Evolutionary conservation across 352 stramenopile genomes (phyloP), one percentile per base, ranked within the genome.

Genomic region (Globisporangium cystogenes): DNA sequence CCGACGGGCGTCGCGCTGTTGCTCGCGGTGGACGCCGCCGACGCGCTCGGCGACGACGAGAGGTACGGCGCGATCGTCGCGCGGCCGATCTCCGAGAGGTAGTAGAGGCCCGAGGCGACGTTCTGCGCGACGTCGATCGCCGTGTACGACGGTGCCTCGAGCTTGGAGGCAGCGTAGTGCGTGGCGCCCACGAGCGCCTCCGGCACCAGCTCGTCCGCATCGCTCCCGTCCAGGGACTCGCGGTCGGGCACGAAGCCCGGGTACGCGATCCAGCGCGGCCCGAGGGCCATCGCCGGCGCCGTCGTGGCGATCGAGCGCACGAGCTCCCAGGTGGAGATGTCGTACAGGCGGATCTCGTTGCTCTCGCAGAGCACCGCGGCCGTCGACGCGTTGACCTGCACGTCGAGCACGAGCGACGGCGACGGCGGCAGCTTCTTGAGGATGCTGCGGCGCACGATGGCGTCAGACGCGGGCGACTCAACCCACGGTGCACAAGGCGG

Each of bases 51-150:
- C 3, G 81, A 88, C 10, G 81, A 86, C 8, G 76, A 75, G 20
- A 92, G 50, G 48, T 90, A 92, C 37, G 82, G 82, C 20, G 78
- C 80, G 37, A 93, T 83, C 24, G 79, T 87, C 16, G 71, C 68
- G 21, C 71, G 65, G 1, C 74, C 70, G n/a, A 87, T 65, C 49
- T 93, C 77, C 20, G 79, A 88, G 15, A 94, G 59, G 46, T 86
- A 94, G 64, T 94, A 96, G 18, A 96, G 60, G 3, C 83, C 82
- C 0, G 82, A 93, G 1, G 86, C 86, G n/a, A 96, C 76, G 52
- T 91, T 91, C 67, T 96, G 85, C 6, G 86, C 86, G 7, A 93
- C 80, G 53, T 93, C 80, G 29, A 92, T 87, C 7, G 78, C 82
- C 18, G 75, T 82, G 59, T 84, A 86, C 15, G 61, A 59, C 12